These are phyloP conservation scores for Aspergillus felis DNA, from an alignment of 2,329 filamentous ascomycete genomes.

Conservation along the genomic window DNA sequence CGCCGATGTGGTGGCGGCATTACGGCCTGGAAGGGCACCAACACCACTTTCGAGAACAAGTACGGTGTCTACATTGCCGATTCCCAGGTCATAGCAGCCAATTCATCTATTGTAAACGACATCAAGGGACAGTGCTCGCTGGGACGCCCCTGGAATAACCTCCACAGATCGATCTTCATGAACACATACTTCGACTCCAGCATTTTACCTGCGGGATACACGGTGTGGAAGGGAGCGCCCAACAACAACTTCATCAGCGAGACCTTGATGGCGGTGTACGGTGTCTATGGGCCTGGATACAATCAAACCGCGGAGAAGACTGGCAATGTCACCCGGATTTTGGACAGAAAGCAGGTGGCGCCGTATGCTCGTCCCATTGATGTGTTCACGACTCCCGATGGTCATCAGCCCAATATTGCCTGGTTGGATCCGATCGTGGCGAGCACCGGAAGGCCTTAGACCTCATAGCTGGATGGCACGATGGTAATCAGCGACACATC, in stretches of 20 bases:
- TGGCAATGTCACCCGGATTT: background rate
- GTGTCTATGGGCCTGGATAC: background rate
- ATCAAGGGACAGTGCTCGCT: conserved; percentile 52
- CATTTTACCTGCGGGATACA: conserved; percentile 53
- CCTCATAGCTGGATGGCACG: too few relatives aligned
- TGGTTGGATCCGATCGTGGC: background rate
- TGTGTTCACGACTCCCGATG: background rate
- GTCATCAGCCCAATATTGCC: background rate
- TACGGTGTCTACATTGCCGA: conserved; percentile 64
- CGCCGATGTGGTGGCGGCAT: conserved; percentile 63
- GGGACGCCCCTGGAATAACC: conserved; percentile 59
- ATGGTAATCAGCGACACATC: too few relatives aligned
- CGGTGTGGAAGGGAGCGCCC: conserved; percentile 41
- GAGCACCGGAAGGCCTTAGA: background rate
- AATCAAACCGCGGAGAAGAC: background rate
- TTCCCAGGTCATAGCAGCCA: conserved; percentile 53
- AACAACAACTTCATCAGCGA: background rate
- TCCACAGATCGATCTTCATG: conserved; percentile 56
- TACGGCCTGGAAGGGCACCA: conserved; percentile 65
- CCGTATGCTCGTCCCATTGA: background rate
- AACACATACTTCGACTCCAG: conserved; percentile 53
- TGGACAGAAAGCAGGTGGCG: background rate
- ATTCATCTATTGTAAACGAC: conserved; percentile 39
- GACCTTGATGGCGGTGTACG: background rate
- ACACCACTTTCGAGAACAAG: conserved; percentile 63